Conservation (phyloP, 2,329 filamentous ascomycete genomes). For the Fusarium floridanum region DNA sequence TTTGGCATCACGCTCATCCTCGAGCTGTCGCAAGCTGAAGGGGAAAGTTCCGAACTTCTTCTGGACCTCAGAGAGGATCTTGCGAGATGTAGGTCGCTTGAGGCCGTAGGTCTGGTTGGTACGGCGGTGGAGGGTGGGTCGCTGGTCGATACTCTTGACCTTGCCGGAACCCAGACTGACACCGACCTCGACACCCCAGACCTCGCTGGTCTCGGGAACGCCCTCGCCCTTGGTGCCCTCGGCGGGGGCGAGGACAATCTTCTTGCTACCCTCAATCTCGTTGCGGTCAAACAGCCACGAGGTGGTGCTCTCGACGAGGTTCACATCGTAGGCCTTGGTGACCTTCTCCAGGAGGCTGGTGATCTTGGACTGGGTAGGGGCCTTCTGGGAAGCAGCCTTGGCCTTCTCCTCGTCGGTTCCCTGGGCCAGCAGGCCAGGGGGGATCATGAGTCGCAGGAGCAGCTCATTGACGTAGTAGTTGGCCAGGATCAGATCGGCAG, state of each 20-base stretch:
- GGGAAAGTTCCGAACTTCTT: constrained; percentile 99
- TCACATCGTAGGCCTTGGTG: constrained; percentile 90
- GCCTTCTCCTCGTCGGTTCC: constrained; percentile 96
- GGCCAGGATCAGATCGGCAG: constrained; percentile 89
- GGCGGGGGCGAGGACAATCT: constrained; percentile 90
- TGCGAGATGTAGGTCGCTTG: constrained; percentile 93
- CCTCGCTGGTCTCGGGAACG: constrained; percentile 87
- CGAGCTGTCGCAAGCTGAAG: constrained; percentile 96
- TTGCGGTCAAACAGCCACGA: constrained; percentile 97
- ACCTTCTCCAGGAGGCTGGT: constrained; percentile 91
- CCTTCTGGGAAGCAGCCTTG: constrained; percentile 85
- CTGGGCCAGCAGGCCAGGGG: constrained; percentile 84
- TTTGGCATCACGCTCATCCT: constrained; percentile 97
- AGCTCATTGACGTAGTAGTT: constrained; percentile 97
- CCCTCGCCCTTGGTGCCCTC: constrained; percentile 94
- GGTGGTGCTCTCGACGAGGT: constrained; percentile 96
- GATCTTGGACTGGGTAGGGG: constrained; percentile 88
- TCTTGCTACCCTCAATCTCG: constrained; percentile 97
- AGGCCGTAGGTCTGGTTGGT: constrained; percentile 92
- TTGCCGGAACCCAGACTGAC: constrained; percentile 93
- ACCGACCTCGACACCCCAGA: constrained; percentile 98
- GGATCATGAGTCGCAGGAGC: constrained; percentile 89
- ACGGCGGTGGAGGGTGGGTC: constrained; percentile 91
- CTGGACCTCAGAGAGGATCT: constrained; percentile 92
- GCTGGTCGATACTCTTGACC: constrained; percentile 90